Evolutionary conservation across 495 filamentous ascomycete genomes (phyloP).

Genomic region (Penicillium crystallinum): DNA sequence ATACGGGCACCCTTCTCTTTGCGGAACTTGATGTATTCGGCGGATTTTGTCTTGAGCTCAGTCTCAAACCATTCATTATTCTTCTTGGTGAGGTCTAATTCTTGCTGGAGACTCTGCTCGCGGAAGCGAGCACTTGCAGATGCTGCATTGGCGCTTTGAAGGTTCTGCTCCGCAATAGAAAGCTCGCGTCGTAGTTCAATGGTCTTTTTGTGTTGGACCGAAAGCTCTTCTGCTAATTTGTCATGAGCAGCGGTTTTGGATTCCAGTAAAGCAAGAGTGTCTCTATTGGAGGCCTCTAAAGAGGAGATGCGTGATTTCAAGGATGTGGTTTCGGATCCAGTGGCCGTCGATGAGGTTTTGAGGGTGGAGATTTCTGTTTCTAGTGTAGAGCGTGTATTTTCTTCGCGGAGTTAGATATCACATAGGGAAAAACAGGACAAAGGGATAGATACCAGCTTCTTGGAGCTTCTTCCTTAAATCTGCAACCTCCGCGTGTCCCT

Average conservation of each 20-base stretch:
- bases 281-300: slow-evolving; percentile 85
- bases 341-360: slow-evolving; percentile 68
- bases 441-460: slow-evolving; percentile 60
- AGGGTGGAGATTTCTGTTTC: slow-evolving; percentile 78
- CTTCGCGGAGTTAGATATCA: slow-evolving; percentile 36
- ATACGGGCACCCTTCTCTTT: slow-evolving; percentile 91
- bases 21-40: slow-evolving; percentile 81
- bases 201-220: slow-evolving; percentile 80
- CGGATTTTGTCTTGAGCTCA: slow-evolving; percentile 82
- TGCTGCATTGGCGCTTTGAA: slow-evolving; percentile 73
- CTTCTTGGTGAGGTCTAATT: slow-evolving; percentile 76
- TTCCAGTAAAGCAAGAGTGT: slow-evolving; percentile 81
- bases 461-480: slow-evolving; percentile 73
- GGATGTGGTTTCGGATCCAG: slow-evolving; percentile 68
- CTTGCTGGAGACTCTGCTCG: slow-evolving; percentile 81
- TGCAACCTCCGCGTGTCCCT: slow-evolving; percentile 72
- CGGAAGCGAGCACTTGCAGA: slow-evolving; percentile 75
- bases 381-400: slow-evolving; percentile 58
- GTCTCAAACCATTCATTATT: slow-evolving; percentile 89
- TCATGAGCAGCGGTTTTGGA: slow-evolving; percentile 86
- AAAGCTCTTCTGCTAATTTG: slow-evolving; percentile 75
- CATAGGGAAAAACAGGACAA: not conserved
- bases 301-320: slow-evolving; percentile 75
- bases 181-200: slow-evolving; percentile 76
- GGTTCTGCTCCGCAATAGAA: slow-evolving; percentile 69